These are phyloP conservation scores for Saccharomycopsis fermentans DNA, from an alignment of 805 yeast species.

Conservation along the genomic window DNA sequence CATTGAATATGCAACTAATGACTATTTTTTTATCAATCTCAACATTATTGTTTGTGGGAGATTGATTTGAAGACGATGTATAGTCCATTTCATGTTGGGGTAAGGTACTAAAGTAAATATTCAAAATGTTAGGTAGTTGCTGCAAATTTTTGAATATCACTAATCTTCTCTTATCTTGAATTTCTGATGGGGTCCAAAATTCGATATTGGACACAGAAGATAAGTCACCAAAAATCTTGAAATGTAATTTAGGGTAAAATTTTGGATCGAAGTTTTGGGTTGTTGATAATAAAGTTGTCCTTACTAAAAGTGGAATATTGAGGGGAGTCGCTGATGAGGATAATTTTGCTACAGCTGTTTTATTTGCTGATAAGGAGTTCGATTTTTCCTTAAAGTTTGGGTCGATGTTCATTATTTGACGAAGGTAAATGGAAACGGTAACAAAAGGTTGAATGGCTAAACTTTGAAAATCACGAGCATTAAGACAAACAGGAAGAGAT, in stretches of 20 bases:
- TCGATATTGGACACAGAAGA: slow-evolving; percentile 27
- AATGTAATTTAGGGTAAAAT: slow-evolving; percentile 2
- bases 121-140: not conserved
- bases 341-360: slow-evolving; percentile 21
- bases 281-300: slow-evolving; percentile 1
- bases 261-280: not conserved
- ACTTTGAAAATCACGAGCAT: too few species aligned
- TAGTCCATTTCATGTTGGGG: not conserved
- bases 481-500: too few species aligned
- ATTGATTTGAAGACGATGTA: not conserved
- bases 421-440: too few species aligned
- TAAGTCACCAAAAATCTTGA: slow-evolving; percentile 2
- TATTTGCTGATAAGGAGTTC: slow-evolving; percentile 26
- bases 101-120: slow-evolving; percentile 24
- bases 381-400: not conserved
- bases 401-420: too few species aligned
- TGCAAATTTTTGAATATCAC: slow-evolving; percentile 31
- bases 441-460: too few species aligned
- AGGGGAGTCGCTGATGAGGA: not conserved
- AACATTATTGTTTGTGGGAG: too few species aligned
- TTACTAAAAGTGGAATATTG: not conserved
- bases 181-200: slow-evolving; percentile 40
- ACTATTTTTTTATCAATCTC: slow-evolving; percentile 21
- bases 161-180: slow-evolving; percentile 34
- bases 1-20: slow-evolving; percentile 52